Conservation (phyloP, 345 rosid species). For the Lepidium aucheri region DNA sequence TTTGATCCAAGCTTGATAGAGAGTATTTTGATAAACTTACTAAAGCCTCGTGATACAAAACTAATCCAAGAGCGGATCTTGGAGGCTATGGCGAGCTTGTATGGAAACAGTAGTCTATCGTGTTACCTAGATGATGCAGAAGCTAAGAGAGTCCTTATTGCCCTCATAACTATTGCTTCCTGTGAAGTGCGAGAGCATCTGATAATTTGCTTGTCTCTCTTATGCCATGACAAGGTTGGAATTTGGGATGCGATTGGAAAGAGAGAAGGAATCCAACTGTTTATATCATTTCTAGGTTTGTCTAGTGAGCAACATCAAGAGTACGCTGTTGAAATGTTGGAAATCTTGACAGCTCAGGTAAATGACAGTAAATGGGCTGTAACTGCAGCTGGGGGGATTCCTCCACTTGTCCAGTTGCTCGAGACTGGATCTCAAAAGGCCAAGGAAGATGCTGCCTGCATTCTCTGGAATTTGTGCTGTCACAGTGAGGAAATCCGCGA, state of each 20-base stretch:
- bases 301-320: constrained; percentile 91
- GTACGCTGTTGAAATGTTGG: constrained; percentile 62
- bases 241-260: constrained; percentile 79
- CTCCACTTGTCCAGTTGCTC: constrained; percentile 78
- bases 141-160: constrained; percentile 73
- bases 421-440: constrained; percentile 83
- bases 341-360: constrained; percentile 61
- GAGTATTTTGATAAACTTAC: constrained; percentile 44
- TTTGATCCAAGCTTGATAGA: constrained; percentile 37
- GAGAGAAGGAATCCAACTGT: constrained; percentile 78
- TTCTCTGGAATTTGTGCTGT: constrained; percentile 73
- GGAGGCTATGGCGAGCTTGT: constrained; percentile 90
- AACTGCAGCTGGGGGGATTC: constrained; percentile 96
- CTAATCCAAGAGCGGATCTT: constrained; percentile 73
- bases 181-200: constrained; percentile 59
- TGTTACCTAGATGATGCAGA: constrained; percentile 54
- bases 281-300: constrained; percentile 74
- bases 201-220: constrained; percentile 48
- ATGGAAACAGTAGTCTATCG: constrained; percentile 56
- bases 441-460: constrained; percentile 65
- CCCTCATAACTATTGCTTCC: constrained; percentile 66
- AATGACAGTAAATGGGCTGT: constrained; percentile 97
- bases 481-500: constrained; percentile 87
- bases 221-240: constrained; percentile 45
- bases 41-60: constrained; percentile 61